phyloP scores from a whole-genome alignment of 2,329 filamentous ascomycete genomes.

The Claviceps africana region DNA sequence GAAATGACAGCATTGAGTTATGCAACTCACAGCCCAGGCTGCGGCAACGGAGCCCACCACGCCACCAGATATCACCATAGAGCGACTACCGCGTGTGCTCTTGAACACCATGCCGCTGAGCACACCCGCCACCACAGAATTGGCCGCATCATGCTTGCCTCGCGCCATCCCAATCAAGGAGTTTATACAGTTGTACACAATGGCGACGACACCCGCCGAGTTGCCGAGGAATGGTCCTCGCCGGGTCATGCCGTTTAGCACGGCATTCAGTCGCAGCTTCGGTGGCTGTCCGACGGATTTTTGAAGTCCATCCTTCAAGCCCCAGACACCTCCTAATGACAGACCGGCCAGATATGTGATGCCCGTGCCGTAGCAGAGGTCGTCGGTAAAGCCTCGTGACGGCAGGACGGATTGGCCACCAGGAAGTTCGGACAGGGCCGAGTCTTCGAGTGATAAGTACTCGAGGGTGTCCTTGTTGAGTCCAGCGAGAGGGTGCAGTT shows the following conservation, averaged over 20 bases:
- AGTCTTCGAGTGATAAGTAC: slow-evolving; percentile 89
- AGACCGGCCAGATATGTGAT: slow-evolving; percentile 86
- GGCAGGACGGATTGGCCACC: slow-evolving; percentile 79
- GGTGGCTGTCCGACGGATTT: slow-evolving; percentile 66
- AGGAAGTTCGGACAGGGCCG: slow-evolving; percentile 70
- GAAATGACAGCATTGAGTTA: neutral
- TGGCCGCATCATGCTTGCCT: slow-evolving; percentile 79
- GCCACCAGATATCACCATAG: slow-evolving; percentile 88
- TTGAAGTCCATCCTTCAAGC: slow-evolving; percentile 75
- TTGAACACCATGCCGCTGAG: slow-evolving; percentile 93
- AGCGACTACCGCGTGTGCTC: slow-evolving; percentile 76
- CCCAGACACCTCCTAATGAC: slow-evolving; percentile 78
- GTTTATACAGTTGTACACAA: slow-evolving; percentile 91
- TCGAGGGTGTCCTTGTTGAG: slow-evolving; percentile 87
- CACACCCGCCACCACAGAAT: slow-evolving; percentile 73
- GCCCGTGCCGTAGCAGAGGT: slow-evolving; percentile 94
- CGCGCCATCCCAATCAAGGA: slow-evolving; percentile 65
- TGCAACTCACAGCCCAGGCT: slow-evolving; percentile 68
- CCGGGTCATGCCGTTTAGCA: slow-evolving; percentile 86
- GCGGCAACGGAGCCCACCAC: slow-evolving; percentile 79
- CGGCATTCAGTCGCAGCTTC: slow-evolving; percentile 83
- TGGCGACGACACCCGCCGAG: slow-evolving; percentile 86
- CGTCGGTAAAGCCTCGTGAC: slow-evolving; percentile 93
- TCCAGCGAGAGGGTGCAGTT: slow-evolving; percentile 85
- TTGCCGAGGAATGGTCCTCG: slow-evolving; percentile 92